phyloP scores from a whole-genome alignment of 371 early-diverging fungal genomes.

The Chytridium lagenaria region DNA sequence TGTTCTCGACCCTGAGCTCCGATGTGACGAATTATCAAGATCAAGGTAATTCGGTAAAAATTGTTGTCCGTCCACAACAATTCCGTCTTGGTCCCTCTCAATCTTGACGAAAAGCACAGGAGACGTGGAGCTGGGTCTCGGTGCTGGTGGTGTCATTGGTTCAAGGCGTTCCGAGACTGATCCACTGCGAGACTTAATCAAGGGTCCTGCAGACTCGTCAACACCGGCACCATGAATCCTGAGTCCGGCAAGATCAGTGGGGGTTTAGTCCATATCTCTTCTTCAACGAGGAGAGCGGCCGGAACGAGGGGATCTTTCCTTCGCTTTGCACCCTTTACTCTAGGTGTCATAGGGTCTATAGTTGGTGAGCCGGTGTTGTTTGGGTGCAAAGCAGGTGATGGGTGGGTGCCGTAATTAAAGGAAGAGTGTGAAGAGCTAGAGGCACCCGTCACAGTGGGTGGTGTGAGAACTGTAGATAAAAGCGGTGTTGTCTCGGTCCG shows the following conservation, averaged over 20 bases:
- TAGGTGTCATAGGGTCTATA: background rate
- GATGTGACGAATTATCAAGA: conserved; percentile 11
- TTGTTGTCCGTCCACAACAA: conserved; percentile 13
- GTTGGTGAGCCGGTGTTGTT: background rate
- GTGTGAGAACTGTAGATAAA: background rate
- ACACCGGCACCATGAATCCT: conserved; percentile 5
- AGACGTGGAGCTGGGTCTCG: too few relatives aligned
- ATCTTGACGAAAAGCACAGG: background rate
- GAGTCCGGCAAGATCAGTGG: background rate
- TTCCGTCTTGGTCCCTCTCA: conserved; percentile 19
- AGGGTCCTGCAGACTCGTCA: background rate
- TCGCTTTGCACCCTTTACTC: background rate
- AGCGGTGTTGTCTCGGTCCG: conserved; percentile 7
- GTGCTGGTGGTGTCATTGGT: background rate
- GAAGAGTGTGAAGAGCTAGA: background rate
- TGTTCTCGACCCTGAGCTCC: conserved; percentile 6
- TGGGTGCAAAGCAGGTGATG: background rate
- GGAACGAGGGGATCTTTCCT: conserved; percentile 15
- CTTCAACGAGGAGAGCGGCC: conserved; percentile 9
- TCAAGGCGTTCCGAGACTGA: background rate
- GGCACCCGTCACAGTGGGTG: background rate
- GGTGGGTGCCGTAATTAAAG: background rate
- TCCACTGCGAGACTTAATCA: background rate
- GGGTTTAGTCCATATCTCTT: conserved; percentile 1
- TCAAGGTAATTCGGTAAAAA: conserved; percentile 3